These are phyloP conservation scores for Adansonia madagascariensis DNA, from an alignment of 441 rosid species.

Conservation along the genomic window DNA sequence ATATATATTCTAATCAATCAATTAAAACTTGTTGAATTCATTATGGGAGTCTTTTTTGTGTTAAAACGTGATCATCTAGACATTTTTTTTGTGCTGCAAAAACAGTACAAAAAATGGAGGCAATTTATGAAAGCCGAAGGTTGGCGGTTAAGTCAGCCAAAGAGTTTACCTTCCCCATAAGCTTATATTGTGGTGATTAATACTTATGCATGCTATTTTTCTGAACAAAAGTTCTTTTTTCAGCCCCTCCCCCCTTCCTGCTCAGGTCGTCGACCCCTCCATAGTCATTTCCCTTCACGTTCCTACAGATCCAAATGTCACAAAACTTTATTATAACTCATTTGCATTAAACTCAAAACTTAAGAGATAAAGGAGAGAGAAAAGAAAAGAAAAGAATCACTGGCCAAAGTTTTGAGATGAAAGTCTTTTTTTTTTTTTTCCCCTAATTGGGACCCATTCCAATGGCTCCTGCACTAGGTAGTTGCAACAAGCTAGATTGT, in stretches of 20 bases:
- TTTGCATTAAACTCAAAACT: neutral
- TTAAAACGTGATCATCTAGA: too few species aligned
- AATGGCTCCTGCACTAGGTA: too few species aligned
- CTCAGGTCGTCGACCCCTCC: neutral
- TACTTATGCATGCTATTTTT: neutral
- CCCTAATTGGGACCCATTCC: neutral
- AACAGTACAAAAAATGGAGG: neutral
- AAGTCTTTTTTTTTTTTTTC: too few species aligned
- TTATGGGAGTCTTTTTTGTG: too few species aligned
- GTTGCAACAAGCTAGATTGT: too few species aligned
- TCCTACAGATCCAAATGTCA: neutral
- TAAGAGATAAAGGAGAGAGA: neutral
- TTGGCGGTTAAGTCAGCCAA: neutral
- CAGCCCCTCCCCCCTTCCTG: too few species aligned
- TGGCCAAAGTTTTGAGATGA: neutral
- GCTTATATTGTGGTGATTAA: neutral
- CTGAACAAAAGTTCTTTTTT: neutral
- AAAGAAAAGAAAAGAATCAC: too few species aligned
- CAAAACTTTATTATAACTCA: neutral
- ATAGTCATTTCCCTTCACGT: neutral
- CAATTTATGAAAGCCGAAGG: neutral
- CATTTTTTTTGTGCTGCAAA: neutral
- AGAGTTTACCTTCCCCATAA: constrained; percentile 6
- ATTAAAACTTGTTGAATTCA: too few species aligned
- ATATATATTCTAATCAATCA: too few species aligned